A percentile compares a stretch with the other conserved stretches of the same genome.
phyloP scores from a whole-genome alignment of 768 basidiomycete species.

The Lentinula detonsa region DNA sequence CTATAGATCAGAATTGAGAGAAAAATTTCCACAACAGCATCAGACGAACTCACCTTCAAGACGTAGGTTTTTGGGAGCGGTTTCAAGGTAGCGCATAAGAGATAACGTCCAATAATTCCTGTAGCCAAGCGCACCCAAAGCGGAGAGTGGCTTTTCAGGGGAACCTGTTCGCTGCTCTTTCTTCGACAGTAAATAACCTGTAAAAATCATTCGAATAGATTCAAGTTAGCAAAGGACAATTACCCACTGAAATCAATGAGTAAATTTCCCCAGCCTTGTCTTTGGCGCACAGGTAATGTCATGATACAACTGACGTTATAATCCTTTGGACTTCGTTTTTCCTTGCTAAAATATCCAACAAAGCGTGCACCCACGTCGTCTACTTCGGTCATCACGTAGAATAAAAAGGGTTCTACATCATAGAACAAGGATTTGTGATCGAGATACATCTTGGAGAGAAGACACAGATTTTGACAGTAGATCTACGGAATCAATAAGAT shows the following conservation, averaged over 20 bases:
- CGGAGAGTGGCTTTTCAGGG: constrained; percentile 94
- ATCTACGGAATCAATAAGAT: constrained; percentile 46
- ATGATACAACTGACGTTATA: constrained; percentile 99
- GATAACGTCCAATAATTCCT: constrained; percentile 91
- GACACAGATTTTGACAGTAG: constrained; percentile 97
- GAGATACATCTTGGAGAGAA: constrained; percentile 98
- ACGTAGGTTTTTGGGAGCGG: constrained; percentile 51
- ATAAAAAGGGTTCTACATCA: constrained; percentile 98
- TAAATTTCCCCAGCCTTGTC: constrained; percentile 95
- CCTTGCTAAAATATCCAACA: constrained; percentile 98
- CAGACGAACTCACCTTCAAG: constrained; percentile 59
- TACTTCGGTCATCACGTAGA: constrained; percentile 94
- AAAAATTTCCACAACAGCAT: constrained; percentile 5
- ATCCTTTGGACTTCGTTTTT: constrained; percentile 93
- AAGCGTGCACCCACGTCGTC: constrained; percentile 90
- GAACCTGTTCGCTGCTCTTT: constrained; percentile 89
- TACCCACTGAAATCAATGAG: constrained; percentile 96
- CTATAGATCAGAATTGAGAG: constrained; percentile 30
- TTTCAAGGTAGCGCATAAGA: constrained; percentile 69
- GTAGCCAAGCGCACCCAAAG: constrained; percentile 90
- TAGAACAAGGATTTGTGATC: constrained; percentile 99
- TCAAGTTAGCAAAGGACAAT: neutral
- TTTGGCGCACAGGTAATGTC: constrained; percentile 92
- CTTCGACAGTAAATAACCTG: constrained; percentile 94
- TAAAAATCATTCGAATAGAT: neutral